Evolutionary conservation across 1,139 yeast genomes (phyloP), one percentile per base, ranked within the genome.

Genomic region (Meyerozyma sp.): DNA sequence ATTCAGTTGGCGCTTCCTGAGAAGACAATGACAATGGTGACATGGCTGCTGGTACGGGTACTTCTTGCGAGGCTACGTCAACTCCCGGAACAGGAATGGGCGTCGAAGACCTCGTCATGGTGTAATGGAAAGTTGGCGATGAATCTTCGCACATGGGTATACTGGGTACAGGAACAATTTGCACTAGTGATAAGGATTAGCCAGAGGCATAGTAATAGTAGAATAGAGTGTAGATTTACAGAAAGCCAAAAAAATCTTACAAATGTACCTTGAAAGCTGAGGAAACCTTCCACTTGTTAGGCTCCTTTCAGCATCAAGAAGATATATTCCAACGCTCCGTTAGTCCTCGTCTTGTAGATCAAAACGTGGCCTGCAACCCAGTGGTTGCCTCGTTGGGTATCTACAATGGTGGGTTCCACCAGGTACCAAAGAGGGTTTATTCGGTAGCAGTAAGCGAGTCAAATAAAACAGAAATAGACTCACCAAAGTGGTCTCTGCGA

Each of bases 401-500:
- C 36, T 28, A 35, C 35, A 39, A 40, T 35, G 14, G 14, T 9
- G 20, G 20, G 5, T 13, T 8, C 20, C 16, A 30, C 34, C 34
- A 13, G 34, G 14, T 16, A 30, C 16, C 16, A 14, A 30, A 30
- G 4, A 30, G 18, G 5, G 34, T 21, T 52, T 61, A 77, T 50
- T 75, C 81, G 41, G 83, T 71, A 40, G 85, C 79, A 44, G 89
- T 84, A 53, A 89, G 73, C 38, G 95, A 89, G 63, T 90, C 96
- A 62, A 91, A 91, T 55, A 91, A 71, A 32, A 90, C 96, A 30
- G 95, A 86, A 50, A 91, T 91, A 50, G 95, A 84, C 69, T 91
- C 98, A 61, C 98, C 98, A 57, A 91, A 91, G 64, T 94, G 98
- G 63, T 93, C 96, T 70, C 99, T 85, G 71, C 99, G 82, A 51